Evolutionary conservation across 768 basidiomycete genomes (phyloP).

Genomic region (Boletus coccyginus): DNA sequence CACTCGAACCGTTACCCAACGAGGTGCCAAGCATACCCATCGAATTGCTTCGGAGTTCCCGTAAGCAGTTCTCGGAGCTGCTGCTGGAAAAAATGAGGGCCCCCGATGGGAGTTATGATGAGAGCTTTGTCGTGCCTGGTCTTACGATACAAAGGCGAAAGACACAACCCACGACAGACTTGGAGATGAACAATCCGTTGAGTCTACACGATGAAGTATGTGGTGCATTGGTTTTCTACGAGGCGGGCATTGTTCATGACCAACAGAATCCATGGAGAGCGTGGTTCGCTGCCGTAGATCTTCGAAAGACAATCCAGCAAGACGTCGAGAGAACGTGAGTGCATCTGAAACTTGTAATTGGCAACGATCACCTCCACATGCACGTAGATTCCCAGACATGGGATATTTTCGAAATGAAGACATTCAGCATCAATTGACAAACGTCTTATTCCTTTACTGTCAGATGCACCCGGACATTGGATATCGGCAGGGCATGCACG

Average conservation of each 20-base stretch:
- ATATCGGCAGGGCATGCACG: conserved; percentile 99
- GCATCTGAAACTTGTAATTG: not conserved
- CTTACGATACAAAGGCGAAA: conserved; percentile 35
- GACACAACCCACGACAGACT: conserved; percentile 37
- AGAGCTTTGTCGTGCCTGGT: conserved; percentile 59
- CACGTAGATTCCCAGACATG: conserved; percentile 92
- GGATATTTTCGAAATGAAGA: conserved; percentile 77
- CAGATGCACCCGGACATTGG: conserved; percentile 78
- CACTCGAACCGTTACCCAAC: conserved; percentile 52
- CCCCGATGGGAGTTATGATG: conserved; percentile 83
- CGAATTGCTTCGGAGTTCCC: conserved; percentile 44
- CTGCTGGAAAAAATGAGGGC: conserved; percentile 72
- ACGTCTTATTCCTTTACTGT: conserved; percentile 85
- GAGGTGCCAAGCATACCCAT: conserved; percentile 35
- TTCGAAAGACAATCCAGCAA: conserved; percentile 85
- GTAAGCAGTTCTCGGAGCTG: conserved; percentile 55
- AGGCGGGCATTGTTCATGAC: not conserved
- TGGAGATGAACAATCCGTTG: conserved; percentile 77
- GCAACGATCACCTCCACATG: conserved; percentile 1
- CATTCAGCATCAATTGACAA: conserved; percentile 77
- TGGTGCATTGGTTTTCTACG: not conserved
- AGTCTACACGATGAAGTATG: conserved; percentile 74
- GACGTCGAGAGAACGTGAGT: conserved; percentile 95
- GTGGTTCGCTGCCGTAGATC: conserved; percentile 88
- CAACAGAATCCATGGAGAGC: conserved; percentile 89